Conservation (phyloP, 331 rosid genomes). For the Spiraea crenata region DNA sequence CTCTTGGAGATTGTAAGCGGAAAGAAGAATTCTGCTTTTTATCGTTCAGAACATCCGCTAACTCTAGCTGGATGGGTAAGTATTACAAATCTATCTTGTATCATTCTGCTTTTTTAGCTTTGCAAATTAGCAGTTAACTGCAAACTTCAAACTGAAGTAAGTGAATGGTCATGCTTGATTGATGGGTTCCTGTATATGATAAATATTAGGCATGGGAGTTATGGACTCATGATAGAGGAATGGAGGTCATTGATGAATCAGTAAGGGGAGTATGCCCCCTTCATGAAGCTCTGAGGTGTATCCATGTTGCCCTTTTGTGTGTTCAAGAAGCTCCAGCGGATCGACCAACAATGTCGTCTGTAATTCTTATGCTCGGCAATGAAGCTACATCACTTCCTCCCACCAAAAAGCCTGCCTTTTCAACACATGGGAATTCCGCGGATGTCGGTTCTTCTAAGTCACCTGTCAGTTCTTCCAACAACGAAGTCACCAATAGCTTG, state of each 20-base stretch:
- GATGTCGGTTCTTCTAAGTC: not conserved
- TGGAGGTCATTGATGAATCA: too few relatives aligned
- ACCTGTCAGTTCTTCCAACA: not conserved
- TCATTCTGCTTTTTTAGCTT: not conserved
- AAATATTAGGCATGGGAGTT: not conserved
- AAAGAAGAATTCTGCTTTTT: not conserved
- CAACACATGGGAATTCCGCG: not conserved
- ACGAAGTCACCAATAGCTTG: not conserved
- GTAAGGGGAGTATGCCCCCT: not conserved
- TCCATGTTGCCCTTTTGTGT: not conserved
- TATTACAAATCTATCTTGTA: not conserved
- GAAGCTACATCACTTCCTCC: conserved; percentile 7
- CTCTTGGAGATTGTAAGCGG: conserved; percentile 7
- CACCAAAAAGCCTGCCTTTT: not conserved
- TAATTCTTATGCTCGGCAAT: not conserved
- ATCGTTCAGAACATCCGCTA: too few relatives aligned
- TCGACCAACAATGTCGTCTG: not conserved
- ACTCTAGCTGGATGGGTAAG: conserved; percentile 4
- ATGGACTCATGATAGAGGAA: not conserved
- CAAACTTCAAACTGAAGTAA: not conserved
- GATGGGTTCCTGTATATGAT: not conserved
- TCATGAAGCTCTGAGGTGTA: not conserved
- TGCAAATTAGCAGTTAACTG: not conserved
- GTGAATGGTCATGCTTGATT: not conserved
- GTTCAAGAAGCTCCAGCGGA: not conserved